phyloP scores from a whole-genome alignment of 192 early-diverging fungal genomes.

The Backusella luteola region DNA sequence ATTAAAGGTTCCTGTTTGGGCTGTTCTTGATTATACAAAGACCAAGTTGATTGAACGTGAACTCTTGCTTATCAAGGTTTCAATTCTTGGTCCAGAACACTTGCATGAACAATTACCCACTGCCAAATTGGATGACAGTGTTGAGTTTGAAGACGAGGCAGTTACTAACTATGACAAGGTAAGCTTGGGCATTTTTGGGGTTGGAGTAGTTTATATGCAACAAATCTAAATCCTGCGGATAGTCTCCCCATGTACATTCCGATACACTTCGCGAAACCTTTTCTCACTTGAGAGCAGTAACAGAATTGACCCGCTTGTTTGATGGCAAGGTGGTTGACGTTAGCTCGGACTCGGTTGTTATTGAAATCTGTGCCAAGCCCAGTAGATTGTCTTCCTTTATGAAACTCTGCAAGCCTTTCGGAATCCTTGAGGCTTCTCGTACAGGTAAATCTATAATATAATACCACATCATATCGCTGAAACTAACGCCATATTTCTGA shows the following conservation, averaged over 20 bases:
- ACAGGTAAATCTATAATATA: constrained; percentile 31
- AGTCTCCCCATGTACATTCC: constrained; percentile 30
- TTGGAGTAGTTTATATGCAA: not conserved
- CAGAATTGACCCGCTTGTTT: constrained; percentile 83
- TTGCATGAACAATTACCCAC: constrained; percentile 53
- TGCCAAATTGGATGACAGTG: constrained; percentile 30
- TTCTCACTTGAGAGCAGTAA: constrained; percentile 73
- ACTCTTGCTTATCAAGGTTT: constrained; percentile 91
- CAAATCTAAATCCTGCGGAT: not conserved
- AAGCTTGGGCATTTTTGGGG: not conserved
- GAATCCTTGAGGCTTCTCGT: constrained; percentile 91
- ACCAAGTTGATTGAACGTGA: constrained; percentile 90
- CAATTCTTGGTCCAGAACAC: constrained; percentile 68
- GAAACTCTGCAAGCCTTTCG: constrained; percentile 91
- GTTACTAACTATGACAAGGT: constrained; percentile 19
- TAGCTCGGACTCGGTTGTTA: constrained; percentile 68
- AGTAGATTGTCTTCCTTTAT: constrained; percentile 88
- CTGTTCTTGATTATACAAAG: constrained; percentile 94
- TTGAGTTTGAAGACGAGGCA: constrained; percentile 27
- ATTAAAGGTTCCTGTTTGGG: constrained; percentile 84
- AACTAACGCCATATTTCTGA: no score
- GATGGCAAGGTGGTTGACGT: constrained; percentile 88
- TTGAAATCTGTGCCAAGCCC: constrained; percentile 88
- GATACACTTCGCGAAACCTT: constrained; percentile 50
- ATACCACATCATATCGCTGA: no score